Evolutionary conservation across 805 yeast genomes (phyloP), one percentile per base, ranked within the genome.

Genomic region (Diddensiella santjacobensis): DNA sequence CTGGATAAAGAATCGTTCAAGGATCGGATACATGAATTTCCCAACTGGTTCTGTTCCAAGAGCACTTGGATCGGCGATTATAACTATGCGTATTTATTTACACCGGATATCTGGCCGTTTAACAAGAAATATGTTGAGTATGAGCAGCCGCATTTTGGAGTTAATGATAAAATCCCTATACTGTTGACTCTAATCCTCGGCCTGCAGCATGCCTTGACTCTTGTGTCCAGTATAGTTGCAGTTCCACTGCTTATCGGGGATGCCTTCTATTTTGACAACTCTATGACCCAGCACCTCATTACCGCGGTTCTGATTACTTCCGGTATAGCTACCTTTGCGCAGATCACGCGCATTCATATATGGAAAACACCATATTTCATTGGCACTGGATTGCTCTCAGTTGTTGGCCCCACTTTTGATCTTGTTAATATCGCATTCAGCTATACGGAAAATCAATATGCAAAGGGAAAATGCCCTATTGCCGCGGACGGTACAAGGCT

Each of bases 181-280:
- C 57, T 81, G 13, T 67, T 84, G 40, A 89, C 89, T 1, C 64
- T 81, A 47, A 49, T 84, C 6, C 69, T 84, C 30, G 90, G 91
- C 22, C 71, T 84, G 53, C 90, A 84, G 66, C 91, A 84, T 62
- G 66, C 87, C 2, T 64, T 84, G 51, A 76, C 90, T 10, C 83
- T 84, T 89, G 67, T 84, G 62, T 90, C 90, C 6, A 89, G 90
- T 63, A 78, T 84, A 42, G 81, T 81, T 22, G 70, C 87, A 4
- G 89, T 89, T 10, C 88, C 90, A 4, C 67, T 84, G 46, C 67
- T 84, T 53, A 81, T 84, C 35, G 68, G 86, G 0, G 54, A 68
- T 11, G 64, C 72, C 33, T 87, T 85, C 5, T 72, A 81, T 58
- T 68, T 84, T 40, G 63, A 63, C 23, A 55, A 67, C 5, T 69